Conservation (phyloP, 192 early-diverging fungal genomes). For the Umbelopsis sp. region DNA sequence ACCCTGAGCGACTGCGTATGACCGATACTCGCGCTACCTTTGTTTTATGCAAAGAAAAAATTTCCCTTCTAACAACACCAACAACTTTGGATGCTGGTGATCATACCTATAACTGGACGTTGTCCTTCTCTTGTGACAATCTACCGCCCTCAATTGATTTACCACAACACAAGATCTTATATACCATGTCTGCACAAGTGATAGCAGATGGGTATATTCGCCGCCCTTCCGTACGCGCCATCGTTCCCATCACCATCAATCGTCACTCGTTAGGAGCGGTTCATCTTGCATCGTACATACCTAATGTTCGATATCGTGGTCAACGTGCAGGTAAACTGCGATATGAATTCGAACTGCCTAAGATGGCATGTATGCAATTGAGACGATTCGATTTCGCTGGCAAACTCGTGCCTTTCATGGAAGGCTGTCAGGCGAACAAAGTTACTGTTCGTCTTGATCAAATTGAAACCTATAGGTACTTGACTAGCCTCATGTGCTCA, state of each 20-base stretch:
- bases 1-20: slow-evolving; percentile 8
- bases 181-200: neutral
- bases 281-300: slow-evolving; percentile 15
- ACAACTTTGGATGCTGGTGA: neutral
- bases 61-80: neutral
- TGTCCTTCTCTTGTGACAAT: slow-evolving; percentile 8
- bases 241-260: neutral
- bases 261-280: slow-evolving; percentile 1
- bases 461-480: slow-evolving; percentile 16
- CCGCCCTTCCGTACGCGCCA: neutral
- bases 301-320: slow-evolving; percentile 10
- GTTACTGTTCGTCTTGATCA: slow-evolving; percentile 14
- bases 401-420: neutral
- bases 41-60: slow-evolving; percentile 14
- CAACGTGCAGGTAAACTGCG: slow-evolving; percentile 13
- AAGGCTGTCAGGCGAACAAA: slow-evolving; percentile 18
- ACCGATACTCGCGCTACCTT: slow-evolving; percentile 12
- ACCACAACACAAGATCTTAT: slow-evolving; percentile 1
- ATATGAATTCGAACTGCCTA: slow-evolving; percentile 16
- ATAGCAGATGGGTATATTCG: slow-evolving; percentile 7
- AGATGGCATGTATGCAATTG: slow-evolving; percentile 21
- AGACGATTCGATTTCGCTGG: slow-evolving; percentile 10
- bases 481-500: neutral
- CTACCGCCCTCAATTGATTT: slow-evolving; percentile 1
- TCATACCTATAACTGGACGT: slow-evolving; percentile 1